Conservation (phyloP, 768 basidiomycete species). For the Multifurca ochricompacta region DNA sequence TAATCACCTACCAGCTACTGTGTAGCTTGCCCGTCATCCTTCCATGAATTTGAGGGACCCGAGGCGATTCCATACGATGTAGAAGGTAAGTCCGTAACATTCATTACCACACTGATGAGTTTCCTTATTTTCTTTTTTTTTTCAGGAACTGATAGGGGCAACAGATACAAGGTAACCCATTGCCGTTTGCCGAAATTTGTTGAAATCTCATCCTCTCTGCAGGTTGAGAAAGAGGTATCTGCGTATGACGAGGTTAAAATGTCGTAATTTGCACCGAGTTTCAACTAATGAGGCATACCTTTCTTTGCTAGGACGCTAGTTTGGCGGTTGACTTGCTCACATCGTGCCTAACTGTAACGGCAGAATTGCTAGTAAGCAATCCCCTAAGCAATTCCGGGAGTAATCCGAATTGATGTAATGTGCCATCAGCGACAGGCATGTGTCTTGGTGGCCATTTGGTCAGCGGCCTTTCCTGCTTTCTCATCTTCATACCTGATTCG, state of each 20-base stretch:
- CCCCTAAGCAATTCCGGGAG: neutral
- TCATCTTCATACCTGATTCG: slow-evolving; percentile 30
- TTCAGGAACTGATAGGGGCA: slow-evolving; percentile 81
- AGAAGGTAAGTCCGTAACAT: slow-evolving; percentile 46
- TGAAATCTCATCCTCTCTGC: neutral
- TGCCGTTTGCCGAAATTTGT: neutral
- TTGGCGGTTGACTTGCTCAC: slow-evolving; percentile 68
- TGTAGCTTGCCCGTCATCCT: slow-evolving; percentile 73
- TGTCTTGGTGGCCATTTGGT: slow-evolving; percentile 84
- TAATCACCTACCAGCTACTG: neutral
- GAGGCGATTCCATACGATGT: slow-evolving; percentile 84
- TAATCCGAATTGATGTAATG: neutral
- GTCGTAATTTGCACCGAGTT: neutral
- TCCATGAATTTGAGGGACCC: slow-evolving; percentile 89
- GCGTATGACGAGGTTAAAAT: slow-evolving; percentile 76
- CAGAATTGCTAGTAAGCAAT: slow-evolving; percentile 64
- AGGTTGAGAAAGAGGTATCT: slow-evolving; percentile 83
- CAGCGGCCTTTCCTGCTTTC: slow-evolving; percentile 23
- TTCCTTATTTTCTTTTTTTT: neutral
- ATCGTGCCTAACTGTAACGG: slow-evolving; percentile 82
- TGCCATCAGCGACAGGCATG: slow-evolving; percentile 76
- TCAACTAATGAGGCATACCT: neutral
- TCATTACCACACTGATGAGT: neutral
- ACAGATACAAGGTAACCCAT: slow-evolving; percentile 68
- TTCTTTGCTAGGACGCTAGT: slow-evolving; percentile 55